Conservation (phyloP, 1,284 basidiomycete species). For the Hemileia vastatrix region DNA sequence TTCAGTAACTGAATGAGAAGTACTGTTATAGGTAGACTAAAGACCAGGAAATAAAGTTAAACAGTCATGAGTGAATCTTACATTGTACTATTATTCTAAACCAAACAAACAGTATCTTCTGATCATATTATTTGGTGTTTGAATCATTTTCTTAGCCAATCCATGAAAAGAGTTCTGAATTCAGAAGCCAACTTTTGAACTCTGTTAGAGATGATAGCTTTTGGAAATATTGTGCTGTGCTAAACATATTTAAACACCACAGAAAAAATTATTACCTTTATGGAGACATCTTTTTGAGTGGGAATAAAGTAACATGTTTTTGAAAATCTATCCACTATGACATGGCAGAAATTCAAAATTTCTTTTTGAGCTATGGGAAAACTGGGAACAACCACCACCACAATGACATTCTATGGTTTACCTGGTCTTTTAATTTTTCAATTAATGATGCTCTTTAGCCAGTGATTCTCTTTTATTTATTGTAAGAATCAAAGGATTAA, state of each 20-base stretch:
- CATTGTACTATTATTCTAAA: neutral
- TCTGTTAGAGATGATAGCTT: neutral
- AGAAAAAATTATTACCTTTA: neutral
- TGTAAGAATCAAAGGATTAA: too few species aligned
- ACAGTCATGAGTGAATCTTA: constrained; percentile 8
- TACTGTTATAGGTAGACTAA: too few species aligned
- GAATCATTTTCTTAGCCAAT: neutral
- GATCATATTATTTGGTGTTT: constrained; percentile 3
- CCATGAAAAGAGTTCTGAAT: neutral
- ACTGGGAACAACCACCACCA: too few species aligned
- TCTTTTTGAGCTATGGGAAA: too few species aligned
- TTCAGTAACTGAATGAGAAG: too few species aligned
- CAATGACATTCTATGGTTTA: too few species aligned
- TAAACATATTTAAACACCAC: neutral
- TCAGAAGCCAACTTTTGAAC: neutral
- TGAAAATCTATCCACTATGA: neutral
- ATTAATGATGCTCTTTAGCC: too few species aligned
- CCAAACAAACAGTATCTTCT: neutral
- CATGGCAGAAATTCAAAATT: neutral
- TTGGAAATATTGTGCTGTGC: neutral
- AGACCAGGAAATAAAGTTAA: too few species aligned
- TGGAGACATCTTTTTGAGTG: neutral
- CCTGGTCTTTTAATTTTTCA: too few species aligned
- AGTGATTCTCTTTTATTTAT: too few species aligned
- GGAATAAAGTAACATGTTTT: neutral